Conservation (phyloP, 805 yeast genomes). For the Phaffomyces opuntiae region DNA sequence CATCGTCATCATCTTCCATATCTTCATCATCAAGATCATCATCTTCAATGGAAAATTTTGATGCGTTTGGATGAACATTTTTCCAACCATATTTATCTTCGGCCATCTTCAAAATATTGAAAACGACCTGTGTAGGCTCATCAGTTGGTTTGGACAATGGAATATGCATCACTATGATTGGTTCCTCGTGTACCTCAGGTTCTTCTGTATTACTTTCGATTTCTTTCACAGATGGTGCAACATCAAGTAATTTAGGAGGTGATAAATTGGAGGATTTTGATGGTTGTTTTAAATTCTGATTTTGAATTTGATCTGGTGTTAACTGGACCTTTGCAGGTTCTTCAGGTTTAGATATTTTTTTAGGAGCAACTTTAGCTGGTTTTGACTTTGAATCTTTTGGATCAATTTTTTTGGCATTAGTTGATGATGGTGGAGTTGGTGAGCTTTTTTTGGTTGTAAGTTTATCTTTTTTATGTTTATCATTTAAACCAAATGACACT, state of each 20-base stretch:
- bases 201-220: background rate
- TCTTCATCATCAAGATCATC: conserved; percentile 44
- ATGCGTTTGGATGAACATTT: conserved; percentile 58
- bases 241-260: conserved; percentile 16
- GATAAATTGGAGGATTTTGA: conserved; percentile 12
- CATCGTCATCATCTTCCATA: conserved; percentile 29
- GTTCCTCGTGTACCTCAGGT: conserved; percentile 21
- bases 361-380: background rate
- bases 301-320: conserved; percentile 15
- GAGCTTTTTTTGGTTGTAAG: background rate
- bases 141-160: conserved; percentile 41
- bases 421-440: background rate
- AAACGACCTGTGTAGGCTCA: conserved; percentile 55
- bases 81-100: conserved; percentile 84
- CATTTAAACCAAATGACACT: background rate
- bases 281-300: conserved; percentile 16
- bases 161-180: conserved; percentile 49
- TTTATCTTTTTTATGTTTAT: too few relatives aligned
- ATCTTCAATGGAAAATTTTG: conserved; percentile 48
- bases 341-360: background rate
- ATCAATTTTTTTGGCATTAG: background rate
- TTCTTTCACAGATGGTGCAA: background rate
- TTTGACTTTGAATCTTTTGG: background rate
- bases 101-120: conserved; percentile 66
- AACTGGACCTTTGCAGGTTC: conserved; percentile 1